A percentile compares a stretch with the other conserved stretches of the same genome.
Conservation (phyloP, 345 rosid genomes). For the Durio zibethinus region DNA sequence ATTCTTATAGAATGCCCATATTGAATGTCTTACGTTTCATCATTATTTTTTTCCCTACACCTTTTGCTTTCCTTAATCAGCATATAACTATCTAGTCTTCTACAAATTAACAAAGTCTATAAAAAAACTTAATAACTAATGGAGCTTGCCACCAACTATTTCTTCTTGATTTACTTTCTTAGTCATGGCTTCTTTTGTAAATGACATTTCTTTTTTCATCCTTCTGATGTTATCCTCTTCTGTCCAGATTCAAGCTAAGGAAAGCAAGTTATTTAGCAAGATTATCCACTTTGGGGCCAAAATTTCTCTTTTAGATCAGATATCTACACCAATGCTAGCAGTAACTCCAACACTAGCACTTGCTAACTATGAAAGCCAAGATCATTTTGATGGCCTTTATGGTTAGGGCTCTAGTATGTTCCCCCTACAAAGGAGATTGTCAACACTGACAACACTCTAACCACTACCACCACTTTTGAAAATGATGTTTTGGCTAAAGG, state of each 20-base stretch:
- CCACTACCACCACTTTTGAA: conserved; percentile 16
- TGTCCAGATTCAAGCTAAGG: conserved; percentile 29
- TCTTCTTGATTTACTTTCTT: not conserved
- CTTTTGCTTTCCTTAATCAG: conserved; percentile 4
- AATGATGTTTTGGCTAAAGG: conserved; percentile 22
- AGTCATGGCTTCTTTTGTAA: conserved; percentile 20
- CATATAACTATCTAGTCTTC: conserved; percentile 2
- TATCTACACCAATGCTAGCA: conserved; percentile 7
- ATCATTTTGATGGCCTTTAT: conserved; percentile 31
- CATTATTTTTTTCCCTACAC: not conserved
- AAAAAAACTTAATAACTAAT: not conserved
- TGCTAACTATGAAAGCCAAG: not conserved
- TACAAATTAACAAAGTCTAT: not conserved
- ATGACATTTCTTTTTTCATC: conserved; percentile 15
- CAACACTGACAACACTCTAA: conserved; percentile 7
- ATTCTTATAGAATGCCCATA: conserved; percentile 3
- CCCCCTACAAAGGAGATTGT: conserved; percentile 20
- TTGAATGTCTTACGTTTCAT: not conserved
- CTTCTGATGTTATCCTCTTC: conserved; percentile 13
- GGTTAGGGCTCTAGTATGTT: conserved; percentile 27
- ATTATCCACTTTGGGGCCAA: conserved; percentile 12
- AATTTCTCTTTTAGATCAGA: not conserved
- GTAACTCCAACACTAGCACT: not conserved
- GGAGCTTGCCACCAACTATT: not conserved
- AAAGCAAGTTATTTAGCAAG: conserved; percentile 28